A percentile compares a stretch with the other conserved stretches of the same genome.
Conservation (phyloP, 768 basidiomycete genomes). For the Asterophora lycoperdoides region DNA sequence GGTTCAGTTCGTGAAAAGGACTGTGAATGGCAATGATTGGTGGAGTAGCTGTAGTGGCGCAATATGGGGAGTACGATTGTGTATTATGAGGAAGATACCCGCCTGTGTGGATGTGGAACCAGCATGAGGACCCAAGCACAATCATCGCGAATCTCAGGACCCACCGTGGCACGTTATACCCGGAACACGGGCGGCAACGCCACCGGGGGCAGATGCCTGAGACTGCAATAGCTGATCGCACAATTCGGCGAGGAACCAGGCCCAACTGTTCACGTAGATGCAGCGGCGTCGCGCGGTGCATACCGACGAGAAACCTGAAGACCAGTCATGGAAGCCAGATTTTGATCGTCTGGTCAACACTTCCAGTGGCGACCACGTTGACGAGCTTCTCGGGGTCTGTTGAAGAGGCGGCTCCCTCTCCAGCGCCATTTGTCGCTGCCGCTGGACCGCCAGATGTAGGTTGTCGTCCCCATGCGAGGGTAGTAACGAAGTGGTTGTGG, state of each 20-base stretch:
- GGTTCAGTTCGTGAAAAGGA: slow-evolving; percentile 17
- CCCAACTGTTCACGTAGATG: background rate
- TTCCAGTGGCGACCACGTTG: slow-evolving; percentile 66
- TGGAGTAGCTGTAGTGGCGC: slow-evolving; percentile 10
- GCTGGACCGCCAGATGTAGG: slow-evolving; percentile 36
- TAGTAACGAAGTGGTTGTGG: slow-evolving; percentile 79
- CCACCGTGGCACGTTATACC: slow-evolving; percentile 13
- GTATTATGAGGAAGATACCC: slow-evolving; percentile 7
- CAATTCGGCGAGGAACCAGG: background rate
- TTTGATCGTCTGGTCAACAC: slow-evolving; percentile 64
- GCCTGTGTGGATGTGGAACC: slow-evolving; percentile 1
- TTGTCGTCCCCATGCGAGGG: slow-evolving; percentile 76
- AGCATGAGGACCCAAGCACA: background rate
- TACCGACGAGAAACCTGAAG: slow-evolving; percentile 3
- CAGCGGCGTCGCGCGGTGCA: slow-evolving; percentile 1
- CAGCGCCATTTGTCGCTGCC: slow-evolving; percentile 28
- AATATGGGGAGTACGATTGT: slow-evolving; percentile 13
- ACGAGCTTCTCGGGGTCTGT: slow-evolving; percentile 55
- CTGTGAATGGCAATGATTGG: slow-evolving; percentile 22
- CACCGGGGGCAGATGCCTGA: slow-evolving; percentile 8
- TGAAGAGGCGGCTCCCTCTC: slow-evolving; percentile 15
- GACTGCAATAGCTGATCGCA: slow-evolving; percentile 2
- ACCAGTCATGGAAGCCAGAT: slow-evolving; percentile 53
- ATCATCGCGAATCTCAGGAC: slow-evolving; percentile 1
- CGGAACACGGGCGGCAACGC: slow-evolving; percentile 8